Base-by-base conservation (phyloP, 495 filamentous ascomycete species). In the Penicillium verhagenii region DNA sequence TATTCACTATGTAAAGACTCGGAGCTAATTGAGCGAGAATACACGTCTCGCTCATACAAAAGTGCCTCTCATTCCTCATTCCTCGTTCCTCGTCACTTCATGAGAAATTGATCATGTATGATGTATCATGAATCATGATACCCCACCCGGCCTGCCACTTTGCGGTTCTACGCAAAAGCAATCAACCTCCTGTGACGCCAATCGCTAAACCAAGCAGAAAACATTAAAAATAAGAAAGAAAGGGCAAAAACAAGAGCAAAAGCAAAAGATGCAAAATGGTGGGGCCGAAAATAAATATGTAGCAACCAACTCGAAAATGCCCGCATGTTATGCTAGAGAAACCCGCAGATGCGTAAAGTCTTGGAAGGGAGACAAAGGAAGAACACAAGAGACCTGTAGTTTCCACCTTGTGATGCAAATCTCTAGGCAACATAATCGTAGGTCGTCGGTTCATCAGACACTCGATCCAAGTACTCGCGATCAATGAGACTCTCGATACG, bases 401-500 rank as follows among this genome's bases (percentile, higher is more conserved):
- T n/a, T n/a, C 18, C 18, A 2, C 6, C 25, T 20, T 28, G n/a
- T 18, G 3, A 20, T 20, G 6, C 28, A 39, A 6, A 13, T 19
- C 20, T 53, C 55, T 50, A 88, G 23, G 85, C 92, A 50, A 96
- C 67, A 66, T 96, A 96, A 29, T 81, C 79, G 63, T 96, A 96
- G 1, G 85, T 82, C 2, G 90, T 79, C 5, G 79, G 73, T 11
- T 86, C 82, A 26, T 85, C 83, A 18, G 91, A 88, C 0, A 93
- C 75, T 23, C 94, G 84, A 70, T 96, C 93, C n/a, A 99, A 72
- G 63, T 97, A 99, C 65, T 99, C 94, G 42, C 92, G 81, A 56
- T 88, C 86, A 48, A 99, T 94, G 58, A 99, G 71, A 60, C 87
- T 89, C 68, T 99, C 94, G 53, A 99, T 90, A n/a, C 89, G 84